Percentiles rank a stretch among this genome's conserved stretches.
Evolutionary conservation across 2,329 filamentous ascomycete species (phyloP).

Genomic region (Colletotrichum destructivum): DNA sequence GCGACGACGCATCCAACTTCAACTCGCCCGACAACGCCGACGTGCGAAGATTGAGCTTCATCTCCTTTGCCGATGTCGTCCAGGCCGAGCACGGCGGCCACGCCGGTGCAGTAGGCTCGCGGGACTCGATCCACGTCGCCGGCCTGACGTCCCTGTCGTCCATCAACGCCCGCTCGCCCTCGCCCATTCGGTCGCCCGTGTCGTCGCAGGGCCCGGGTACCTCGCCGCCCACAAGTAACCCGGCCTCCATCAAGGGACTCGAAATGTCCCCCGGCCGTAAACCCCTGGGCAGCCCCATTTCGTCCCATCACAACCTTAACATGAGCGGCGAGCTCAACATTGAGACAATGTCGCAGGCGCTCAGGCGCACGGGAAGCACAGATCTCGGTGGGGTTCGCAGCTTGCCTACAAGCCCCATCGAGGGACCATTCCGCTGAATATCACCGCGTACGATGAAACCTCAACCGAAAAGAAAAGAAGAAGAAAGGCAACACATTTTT

Average conservation of each 20-base stretch:
- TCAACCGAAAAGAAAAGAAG: slow-evolving; percentile 17
- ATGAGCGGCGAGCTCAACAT: slow-evolving; percentile 82
- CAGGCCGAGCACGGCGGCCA: slow-evolving; percentile 83
- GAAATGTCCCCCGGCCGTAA: slow-evolving; percentile 77
- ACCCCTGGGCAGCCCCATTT: slow-evolving; percentile 75
- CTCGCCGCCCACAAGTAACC: slow-evolving; percentile 83
- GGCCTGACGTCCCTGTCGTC: slow-evolving; percentile 75
- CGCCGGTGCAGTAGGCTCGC: slow-evolving; percentile 63
- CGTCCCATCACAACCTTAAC: slow-evolving; percentile 66
- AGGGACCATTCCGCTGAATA: slow-evolving; percentile 47
- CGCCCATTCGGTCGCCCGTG: slow-evolving; percentile 83
- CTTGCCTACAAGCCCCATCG: slow-evolving; percentile 71
- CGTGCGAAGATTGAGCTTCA: slow-evolving; percentile 89
- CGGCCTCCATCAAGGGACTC: slow-evolving; percentile 80
- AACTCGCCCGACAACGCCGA: slow-evolving; percentile 84
- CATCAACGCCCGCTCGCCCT: slow-evolving; percentile 78
- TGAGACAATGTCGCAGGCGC: slow-evolving; percentile 93
- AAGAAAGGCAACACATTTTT: slow-evolving; percentile 8
- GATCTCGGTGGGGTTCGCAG: slow-evolving; percentile 76
- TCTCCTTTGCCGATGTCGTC: slow-evolving; percentile 96
- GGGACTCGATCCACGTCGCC: slow-evolving; percentile 79
- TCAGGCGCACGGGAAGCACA: slow-evolving; percentile 87
- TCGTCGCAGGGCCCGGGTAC: slow-evolving; percentile 78
- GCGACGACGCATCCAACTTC: slow-evolving; percentile 81
- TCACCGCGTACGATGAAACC: background rate